Evolutionary conservation across 805 yeast species (phyloP).

Genomic region (Ogataea pini): DNA sequence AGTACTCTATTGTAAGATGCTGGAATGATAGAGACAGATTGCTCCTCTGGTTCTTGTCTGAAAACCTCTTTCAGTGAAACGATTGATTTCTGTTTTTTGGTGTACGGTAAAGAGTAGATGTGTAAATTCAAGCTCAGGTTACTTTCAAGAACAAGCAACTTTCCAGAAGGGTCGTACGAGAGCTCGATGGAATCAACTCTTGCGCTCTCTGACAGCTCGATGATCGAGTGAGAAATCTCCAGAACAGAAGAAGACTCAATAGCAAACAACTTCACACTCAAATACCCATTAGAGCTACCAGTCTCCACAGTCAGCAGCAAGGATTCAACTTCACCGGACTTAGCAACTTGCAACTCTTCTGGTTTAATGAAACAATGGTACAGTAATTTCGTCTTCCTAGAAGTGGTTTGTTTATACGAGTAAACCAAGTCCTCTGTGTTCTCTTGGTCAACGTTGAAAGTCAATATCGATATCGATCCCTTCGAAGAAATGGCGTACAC

Average conservation of each 20-base stretch:
- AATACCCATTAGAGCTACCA: conserved; percentile 13
- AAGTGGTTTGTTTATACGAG: conserved; percentile 13
- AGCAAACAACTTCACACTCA: conserved; percentile 31
- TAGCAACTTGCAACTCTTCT: conserved; percentile 26
- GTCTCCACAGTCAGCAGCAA: conserved; percentile 27
- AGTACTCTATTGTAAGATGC: conserved; percentile 50
- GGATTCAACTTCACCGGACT: conserved; percentile 22
- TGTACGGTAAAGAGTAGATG: conserved; percentile 35
- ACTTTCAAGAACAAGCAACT: conserved; percentile 29
- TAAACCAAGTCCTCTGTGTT: conserved; percentile 12
- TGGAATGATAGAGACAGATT: conserved; percentile 38
- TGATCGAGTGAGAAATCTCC: conserved; percentile 32
- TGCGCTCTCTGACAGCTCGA: conserved; percentile 19
- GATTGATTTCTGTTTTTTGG: conserved; percentile 33
- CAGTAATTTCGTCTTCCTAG: conserved; percentile 17
- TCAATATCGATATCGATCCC: conserved; percentile 34
- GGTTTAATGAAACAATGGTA: conserved; percentile 31
- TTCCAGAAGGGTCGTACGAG: conserved; percentile 34
- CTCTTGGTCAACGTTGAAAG: conserved; percentile 20
- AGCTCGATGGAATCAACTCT: conserved; percentile 16
- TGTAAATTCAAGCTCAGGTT: conserved; percentile 20
- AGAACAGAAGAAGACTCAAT: conserved; percentile 29
- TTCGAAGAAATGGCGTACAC: conserved; percentile 34
- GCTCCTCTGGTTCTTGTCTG: conserved; percentile 27
- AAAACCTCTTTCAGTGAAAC: conserved; percentile 24